Conservation (phyloP, 1,284 basidiomycete species). For the Cutaneotrichosporon cutaneum region DNA sequence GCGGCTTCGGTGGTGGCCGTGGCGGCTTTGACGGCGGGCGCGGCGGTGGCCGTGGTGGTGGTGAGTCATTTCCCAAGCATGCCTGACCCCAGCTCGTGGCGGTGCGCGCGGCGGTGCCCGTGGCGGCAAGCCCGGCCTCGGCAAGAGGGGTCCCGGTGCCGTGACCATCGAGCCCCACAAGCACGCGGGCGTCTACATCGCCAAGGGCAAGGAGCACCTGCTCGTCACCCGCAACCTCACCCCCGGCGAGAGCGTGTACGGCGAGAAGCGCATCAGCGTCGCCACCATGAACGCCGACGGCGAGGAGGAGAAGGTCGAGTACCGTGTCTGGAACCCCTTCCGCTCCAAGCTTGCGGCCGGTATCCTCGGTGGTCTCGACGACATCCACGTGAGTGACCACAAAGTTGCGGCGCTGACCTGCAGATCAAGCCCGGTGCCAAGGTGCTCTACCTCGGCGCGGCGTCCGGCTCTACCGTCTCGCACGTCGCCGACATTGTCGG, state of each 20-base stretch:
- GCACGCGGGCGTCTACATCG: slow-evolving; percentile 90
- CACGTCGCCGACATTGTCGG: slow-evolving; percentile 99
- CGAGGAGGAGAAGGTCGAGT: slow-evolving; percentile 84
- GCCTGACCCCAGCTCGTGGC: slow-evolving; percentile 33
- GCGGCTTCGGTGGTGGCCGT: slow-evolving; percentile 43
- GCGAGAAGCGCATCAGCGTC: slow-evolving; percentile 91
- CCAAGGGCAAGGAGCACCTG: slow-evolving; percentile 89
- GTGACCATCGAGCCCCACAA: slow-evolving; percentile 93
- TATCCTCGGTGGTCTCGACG: slow-evolving; percentile 90
- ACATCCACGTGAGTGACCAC: slow-evolving; percentile 66
- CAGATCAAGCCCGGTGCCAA: slow-evolving; percentile 87
- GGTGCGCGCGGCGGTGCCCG: slow-evolving; percentile 53
- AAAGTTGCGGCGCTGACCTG: background rate
- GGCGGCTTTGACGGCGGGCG: slow-evolving; percentile 40
- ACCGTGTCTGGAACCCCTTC: slow-evolving; percentile 99
- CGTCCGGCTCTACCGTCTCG: slow-evolving; percentile 89
- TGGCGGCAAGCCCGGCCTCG: slow-evolving; percentile 56
- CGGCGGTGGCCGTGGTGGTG: slow-evolving; percentile 38
- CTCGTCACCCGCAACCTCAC: slow-evolving; percentile 97
- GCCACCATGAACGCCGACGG: slow-evolving; percentile 64
- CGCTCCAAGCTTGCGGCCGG: slow-evolving; percentile 95
- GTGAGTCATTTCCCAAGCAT: slow-evolving; percentile 18
- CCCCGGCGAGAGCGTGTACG: slow-evolving; percentile 96
- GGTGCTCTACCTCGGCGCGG: slow-evolving; percentile 96
- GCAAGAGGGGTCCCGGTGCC: slow-evolving; percentile 74